phyloP scores from a whole-genome alignment of 2,329 filamentous ascomycete species.

The Colletotrichum lentis region DNA sequence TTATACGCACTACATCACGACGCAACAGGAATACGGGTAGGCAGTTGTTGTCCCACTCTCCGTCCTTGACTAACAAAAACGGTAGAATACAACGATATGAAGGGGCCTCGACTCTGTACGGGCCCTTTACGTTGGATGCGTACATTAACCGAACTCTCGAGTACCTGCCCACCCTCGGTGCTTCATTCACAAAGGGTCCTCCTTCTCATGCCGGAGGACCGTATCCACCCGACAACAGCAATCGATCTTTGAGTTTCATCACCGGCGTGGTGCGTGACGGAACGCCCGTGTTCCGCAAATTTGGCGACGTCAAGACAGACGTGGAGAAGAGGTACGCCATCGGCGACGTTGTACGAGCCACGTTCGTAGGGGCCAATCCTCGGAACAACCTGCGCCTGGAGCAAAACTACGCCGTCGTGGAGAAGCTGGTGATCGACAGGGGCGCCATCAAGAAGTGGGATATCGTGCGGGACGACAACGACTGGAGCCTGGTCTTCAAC shows the following conservation, averaged over 20 bases:
- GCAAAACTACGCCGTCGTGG: conserved; percentile 78
- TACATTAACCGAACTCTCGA: conserved; percentile 78
- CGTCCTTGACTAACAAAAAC: conserved; percentile 40
- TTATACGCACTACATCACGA: conserved; percentile 82
- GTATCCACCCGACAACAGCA: conserved; percentile 78
- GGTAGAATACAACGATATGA: conserved; percentile 80
- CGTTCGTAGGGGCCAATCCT: conserved; percentile 87
- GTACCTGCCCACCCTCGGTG: conserved; percentile 28
- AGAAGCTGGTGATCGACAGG: conserved; percentile 59
- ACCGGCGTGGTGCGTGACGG: conserved; percentile 78
- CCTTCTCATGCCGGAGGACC: conserved; percentile 56
- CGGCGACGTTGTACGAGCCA: conserved; percentile 69
- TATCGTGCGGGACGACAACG: conserved; percentile 74
- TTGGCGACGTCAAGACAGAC: conserved; percentile 71
- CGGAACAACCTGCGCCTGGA: conserved; percentile 84
- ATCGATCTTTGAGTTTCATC: conserved; percentile 80
- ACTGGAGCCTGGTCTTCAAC: conserved; percentile 83
- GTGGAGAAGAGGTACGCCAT: conserved; percentile 59
- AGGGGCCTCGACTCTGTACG: conserved; percentile 87
- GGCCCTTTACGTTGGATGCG: conserved; percentile 82
- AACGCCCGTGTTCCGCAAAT: conserved; percentile 69
- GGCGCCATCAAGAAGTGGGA: conserved; percentile 61
- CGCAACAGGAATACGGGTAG: conserved; percentile 68
- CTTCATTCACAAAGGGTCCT: conserved; percentile 6
- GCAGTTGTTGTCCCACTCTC: conserved; percentile 39